Evolutionary conservation across 257 asterid genomes (phyloP).

Genomic region (Linaria vulgaris): DNA sequence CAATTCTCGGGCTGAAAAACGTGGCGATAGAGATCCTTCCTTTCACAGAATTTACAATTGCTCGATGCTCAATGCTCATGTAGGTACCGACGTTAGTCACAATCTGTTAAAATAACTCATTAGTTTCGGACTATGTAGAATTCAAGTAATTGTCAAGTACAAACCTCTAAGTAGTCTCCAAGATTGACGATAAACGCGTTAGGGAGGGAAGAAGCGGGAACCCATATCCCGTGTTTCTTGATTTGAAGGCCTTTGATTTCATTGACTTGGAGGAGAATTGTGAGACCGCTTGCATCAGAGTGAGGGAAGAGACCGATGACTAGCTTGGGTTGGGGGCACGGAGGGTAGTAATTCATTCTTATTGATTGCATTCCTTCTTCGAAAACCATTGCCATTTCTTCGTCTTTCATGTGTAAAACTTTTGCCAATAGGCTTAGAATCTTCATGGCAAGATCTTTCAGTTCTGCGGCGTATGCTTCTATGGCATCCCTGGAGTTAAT

Average conservation of each 20-base stretch:
- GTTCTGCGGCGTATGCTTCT: slow-evolving; percentile 44
- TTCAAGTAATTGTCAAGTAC: neutral
- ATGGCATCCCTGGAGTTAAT: slow-evolving; percentile 46
- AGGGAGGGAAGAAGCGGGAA: slow-evolving; percentile 44
- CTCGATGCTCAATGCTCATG: slow-evolving; percentile 53
- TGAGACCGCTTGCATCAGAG: slow-evolving; percentile 43
- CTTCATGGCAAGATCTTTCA: slow-evolving; percentile 42
- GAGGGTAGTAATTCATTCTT: slow-evolving; percentile 64
- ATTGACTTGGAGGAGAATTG: slow-evolving; percentile 47
- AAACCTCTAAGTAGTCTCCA: slow-evolving; percentile 51
- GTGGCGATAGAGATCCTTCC: slow-evolving; percentile 52
- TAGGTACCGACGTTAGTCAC: slow-evolving; percentile 48
- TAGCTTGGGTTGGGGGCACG: slow-evolving; percentile 55
- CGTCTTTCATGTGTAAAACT: slow-evolving; percentile 39
- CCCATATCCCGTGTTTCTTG: slow-evolving; percentile 46
- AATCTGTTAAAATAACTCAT: slow-evolving; percentile 27
- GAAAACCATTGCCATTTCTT: slow-evolving; percentile 36
- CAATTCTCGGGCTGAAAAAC: slow-evolving; percentile 31
- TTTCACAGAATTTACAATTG: slow-evolving; percentile 35
- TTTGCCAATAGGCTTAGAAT: slow-evolving; percentile 35
- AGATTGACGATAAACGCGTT: slow-evolving; percentile 48
- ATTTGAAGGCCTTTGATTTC: slow-evolving; percentile 50
- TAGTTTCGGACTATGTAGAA: neutral
- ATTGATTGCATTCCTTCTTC: slow-evolving; percentile 41
- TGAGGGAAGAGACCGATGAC: slow-evolving; percentile 53